Evolutionary conservation across 805 yeast species (phyloP), one percentile per base, ranked within the genome.

Genomic region (Wickerhamomyces pijperi): DNA sequence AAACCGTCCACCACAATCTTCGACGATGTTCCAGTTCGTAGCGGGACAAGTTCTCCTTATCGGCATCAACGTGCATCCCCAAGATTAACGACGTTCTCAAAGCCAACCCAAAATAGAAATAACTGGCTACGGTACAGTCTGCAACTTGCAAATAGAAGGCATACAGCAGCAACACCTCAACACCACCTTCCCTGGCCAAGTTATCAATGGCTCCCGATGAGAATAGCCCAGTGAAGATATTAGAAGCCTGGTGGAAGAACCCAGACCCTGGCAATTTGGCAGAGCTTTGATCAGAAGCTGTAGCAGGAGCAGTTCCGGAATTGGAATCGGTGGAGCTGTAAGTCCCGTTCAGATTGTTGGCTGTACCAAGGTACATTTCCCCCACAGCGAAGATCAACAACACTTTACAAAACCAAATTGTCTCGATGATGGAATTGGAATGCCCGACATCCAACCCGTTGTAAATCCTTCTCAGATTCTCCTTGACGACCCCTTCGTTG

Each of bases 1-100:
- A 86, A 25, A 81, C 76, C 33, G 87, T 79, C 96, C 96, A 87
- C 65, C 90, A 87, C 28, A 85, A 59, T 42, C 88, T 72, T 53
- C 94, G 71, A 38, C 95, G 68, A 56, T 83, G 87, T 47, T 88
- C 95, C 47, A 82, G 77, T 64, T 81, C 90, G 48, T 73, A 72
- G 45, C 76, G 67, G 28, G 77, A 67, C 16, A 82, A 64, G 28
- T 68, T 74, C 45, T 77, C 85, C 48, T 76, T 74, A 43, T 81
- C 88, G 7, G 85, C 78, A 59, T 82, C 92, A 3, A 82, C 92
- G 55, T 82, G 94, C 76, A 81, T 71, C 2, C 94, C 94, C 19
- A 82, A 56, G 36, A 82, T 75, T 39, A 82, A 61, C 7, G 86
- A 76, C 0, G 88, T 76, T 42, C 88, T 64, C 29, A 82, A 56